Evolutionary conservation across 176 grass and related monocot genomes (phyloP), one percentile per base, ranked within the genome.

Genomic region (Cocos nucifera): DNA sequence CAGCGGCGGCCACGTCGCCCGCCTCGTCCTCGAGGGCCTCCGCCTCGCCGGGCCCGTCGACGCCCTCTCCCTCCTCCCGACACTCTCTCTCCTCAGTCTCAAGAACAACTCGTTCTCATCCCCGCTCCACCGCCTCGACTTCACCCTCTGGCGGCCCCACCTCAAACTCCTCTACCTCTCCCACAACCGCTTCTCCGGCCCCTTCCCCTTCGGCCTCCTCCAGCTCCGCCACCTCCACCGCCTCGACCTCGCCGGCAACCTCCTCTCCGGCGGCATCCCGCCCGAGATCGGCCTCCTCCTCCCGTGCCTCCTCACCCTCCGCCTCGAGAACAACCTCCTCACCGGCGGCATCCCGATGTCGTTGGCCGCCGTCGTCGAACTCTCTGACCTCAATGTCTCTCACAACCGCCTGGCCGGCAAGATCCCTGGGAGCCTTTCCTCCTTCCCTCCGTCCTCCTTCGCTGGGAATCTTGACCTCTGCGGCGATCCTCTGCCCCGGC

Each of bases 141-240:
- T 96, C 50, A 76, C 83, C 54, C 75, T 21, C 35, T 67, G 85
- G 26, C 73, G 65, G 28, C 82, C 79, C 23, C 91, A 96, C 61
- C 73, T 96, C 68, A 96, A 96, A 75, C 71, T 87, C 4, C 80
- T 96, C n/a, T 84, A 90, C 65, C 91, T 95, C 71, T 87, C 86
- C 22, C 76, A 77, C 39, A 95, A 95, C 26, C 79, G 70, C 68
- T 87, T 95, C 83, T 77, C 75, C 14, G 91, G 86, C 3, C 64
- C 57, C 58, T 90, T 96, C 7, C 91, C 91, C 5, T 57, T 75
- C 21, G 70, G 70, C 39, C 35, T 96, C 49, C 77, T 87, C 62
- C 55, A 67, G 14, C 86, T 96, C 19, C 83, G 83, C 59, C 91
- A 86, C 55, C 91, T 96, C 20, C 86, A 61, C 57, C 79, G 91